These are phyloP conservation scores for Helicostylum pulchrum DNA, from an alignment of 192 early-diverging fungal genomes.

Conservation along the genomic window DNA sequence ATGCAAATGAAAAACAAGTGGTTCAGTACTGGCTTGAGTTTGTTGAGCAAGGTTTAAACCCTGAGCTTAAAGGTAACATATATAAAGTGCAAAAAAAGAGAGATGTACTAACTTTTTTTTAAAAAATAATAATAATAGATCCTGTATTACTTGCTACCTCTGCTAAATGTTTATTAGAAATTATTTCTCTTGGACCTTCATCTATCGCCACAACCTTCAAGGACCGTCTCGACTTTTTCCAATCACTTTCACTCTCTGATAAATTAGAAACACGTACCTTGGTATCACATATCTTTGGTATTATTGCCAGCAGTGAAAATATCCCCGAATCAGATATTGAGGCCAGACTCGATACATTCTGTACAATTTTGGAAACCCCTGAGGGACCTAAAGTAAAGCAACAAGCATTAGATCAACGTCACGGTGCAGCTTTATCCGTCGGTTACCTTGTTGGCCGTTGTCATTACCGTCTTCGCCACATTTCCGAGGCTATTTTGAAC, in stretches of 20 bases:
- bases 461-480: conserved; percentile 51
- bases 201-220: conserved; percentile 41
- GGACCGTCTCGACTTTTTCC: conserved; percentile 22
- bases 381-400: conserved; percentile 10
- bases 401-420: conserved; percentile 48
- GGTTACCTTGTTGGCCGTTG: conserved; percentile 68
- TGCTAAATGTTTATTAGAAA: conserved; percentile 62
- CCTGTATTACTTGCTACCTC: conserved; percentile 60
- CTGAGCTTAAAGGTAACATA: conserved; percentile 41
- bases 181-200: conserved; percentile 66
- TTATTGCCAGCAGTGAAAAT: conserved; percentile 56
- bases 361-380: conserved; percentile 19
- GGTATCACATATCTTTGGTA: conserved; percentile 70
- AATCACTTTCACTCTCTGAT: conserved; percentile 52
- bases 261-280: conserved; percentile 62
- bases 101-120: background rate
- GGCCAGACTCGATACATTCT: conserved; percentile 18
- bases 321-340: conserved; percentile 22
- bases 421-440: conserved; percentile 66
- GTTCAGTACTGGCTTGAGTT: conserved; percentile 53
- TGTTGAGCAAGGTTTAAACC: conserved; percentile 56
- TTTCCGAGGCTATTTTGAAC: conserved; percentile 38
- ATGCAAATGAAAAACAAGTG: conserved; percentile 31
- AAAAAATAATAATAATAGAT: conserved; percentile 38
- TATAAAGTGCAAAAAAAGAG: background rate